These are phyloP conservation scores for Starmerella khaoyaiensis DNA, from an alignment of 805 yeast genomes.

Conservation along the genomic window DNA sequence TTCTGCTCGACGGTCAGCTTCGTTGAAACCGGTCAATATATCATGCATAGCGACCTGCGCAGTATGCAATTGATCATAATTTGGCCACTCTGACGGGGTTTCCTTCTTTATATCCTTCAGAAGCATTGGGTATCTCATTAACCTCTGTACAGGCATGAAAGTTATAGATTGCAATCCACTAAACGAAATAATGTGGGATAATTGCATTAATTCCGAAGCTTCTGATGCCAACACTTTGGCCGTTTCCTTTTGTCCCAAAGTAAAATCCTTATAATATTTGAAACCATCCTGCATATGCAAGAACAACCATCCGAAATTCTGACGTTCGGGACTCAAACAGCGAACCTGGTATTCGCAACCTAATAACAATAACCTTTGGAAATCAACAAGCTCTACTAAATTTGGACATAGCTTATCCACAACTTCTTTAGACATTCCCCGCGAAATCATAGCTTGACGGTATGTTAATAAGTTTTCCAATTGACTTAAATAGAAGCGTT, in stretches of 20 bases:
- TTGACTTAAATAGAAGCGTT: constrained; percentile 85
- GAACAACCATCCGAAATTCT: constrained; percentile 80
- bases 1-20: constrained; percentile 84
- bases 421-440: constrained; percentile 67
- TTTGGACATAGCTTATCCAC: constrained; percentile 77
- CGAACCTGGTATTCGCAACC: constrained; percentile 81
- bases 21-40: constrained; percentile 80
- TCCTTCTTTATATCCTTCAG: constrained; percentile 55
- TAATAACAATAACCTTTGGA: constrained; percentile 76
- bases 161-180: constrained; percentile 81
- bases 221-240: constrained; percentile 62
- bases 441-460: constrained; percentile 50
- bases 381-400: constrained; percentile 68
- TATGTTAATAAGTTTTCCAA: constrained; percentile 60
- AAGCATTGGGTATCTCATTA: constrained; percentile 87
- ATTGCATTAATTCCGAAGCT: constrained; percentile 39
- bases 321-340: constrained; percentile 35
- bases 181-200: constrained; percentile 56
- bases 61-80: constrained; percentile 50
- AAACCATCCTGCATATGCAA: constrained; percentile 76
- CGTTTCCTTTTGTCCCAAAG: constrained; percentile 79
- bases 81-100: constrained; percentile 41
- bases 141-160: constrained; percentile 87
- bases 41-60: constrained; percentile 68
- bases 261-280: constrained; percentile 86